Evolutionary conservation across 31 red algal genomes (phyloP).

Genomic region (Odonthalia washingtoniensis): DNA sequence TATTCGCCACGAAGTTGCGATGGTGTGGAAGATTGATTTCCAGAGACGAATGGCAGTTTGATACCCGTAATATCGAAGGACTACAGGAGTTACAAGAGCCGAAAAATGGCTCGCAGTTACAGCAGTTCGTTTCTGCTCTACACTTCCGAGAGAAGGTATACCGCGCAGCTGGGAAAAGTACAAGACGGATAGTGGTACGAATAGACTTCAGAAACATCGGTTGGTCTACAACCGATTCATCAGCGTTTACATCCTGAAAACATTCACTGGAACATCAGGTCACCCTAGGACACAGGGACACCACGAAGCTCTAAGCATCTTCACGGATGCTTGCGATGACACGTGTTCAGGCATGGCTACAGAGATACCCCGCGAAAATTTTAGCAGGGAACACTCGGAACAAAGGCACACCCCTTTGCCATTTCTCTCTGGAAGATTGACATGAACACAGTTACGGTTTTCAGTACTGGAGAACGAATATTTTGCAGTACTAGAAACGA

Average conservation of each 20-base stretch:
- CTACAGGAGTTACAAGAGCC: neutral
- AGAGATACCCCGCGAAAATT: neutral
- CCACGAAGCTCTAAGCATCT: neutral
- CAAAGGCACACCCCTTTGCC: neutral
- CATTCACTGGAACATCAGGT: constrained; percentile 10
- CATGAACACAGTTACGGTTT: neutral
- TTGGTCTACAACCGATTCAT: neutral
- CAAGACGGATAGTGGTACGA: neutral
- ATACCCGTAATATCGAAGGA: neutral
- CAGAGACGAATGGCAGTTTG: neutral
- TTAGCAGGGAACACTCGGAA: neutral
- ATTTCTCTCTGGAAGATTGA: neutral
- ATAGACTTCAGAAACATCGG: neutral
- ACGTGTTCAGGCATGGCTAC: constrained; percentile 38
- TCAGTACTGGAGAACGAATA: neutral
- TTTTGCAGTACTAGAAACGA: neutral
- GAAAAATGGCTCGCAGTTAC: neutral
- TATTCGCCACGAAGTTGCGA: neutral
- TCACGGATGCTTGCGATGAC: constrained; percentile 23
- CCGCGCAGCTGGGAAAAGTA: neutral
- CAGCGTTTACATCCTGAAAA: neutral
- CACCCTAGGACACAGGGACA: neutral
- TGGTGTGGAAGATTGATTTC: neutral
- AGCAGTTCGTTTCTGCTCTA: constrained; percentile 12
- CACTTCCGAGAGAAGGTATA: neutral